These are phyloP conservation scores for Solanum ossicruentum DNA, from an alignment of 257 asterid genomes.

Conservation along the genomic window DNA sequence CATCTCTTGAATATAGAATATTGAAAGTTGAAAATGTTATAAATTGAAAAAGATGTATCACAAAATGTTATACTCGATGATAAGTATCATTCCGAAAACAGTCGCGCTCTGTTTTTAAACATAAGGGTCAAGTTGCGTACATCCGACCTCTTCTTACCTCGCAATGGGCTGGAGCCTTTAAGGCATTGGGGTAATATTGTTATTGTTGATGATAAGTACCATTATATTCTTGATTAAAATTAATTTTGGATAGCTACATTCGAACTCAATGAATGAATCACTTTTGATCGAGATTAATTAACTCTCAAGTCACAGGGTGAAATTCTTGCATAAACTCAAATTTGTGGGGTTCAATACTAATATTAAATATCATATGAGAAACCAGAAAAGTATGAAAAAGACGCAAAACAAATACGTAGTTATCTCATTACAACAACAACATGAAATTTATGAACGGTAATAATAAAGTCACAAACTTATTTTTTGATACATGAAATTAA, in stretches of 20 bases:
- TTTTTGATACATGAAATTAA: no score
- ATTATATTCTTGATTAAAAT: not conserved
- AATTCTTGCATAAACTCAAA: not conserved
- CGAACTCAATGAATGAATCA: not conserved
- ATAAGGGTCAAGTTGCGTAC: no score
- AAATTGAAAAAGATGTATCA: not conserved
- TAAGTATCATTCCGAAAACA: not conserved
- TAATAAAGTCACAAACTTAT: no score
- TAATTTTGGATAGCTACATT: no score
- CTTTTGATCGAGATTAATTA: not conserved
- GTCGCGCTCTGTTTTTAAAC: no score
- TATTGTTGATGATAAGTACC: not conserved
- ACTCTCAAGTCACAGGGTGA: not conserved
- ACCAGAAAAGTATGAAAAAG: fast-evolving
- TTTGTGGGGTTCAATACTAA: not conserved
- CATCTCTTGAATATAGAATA: not conserved
- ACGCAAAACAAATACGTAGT: not conserved
- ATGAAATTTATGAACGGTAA: no score
- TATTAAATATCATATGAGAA: not conserved
- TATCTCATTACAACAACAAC: not conserved
- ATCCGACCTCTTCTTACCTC: no score
- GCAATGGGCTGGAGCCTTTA: no score
- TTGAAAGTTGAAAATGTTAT: not conserved
- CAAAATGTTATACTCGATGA: not conserved
- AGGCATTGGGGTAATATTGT: no score